phyloP scores from a whole-genome alignment of 495 filamentous ascomycete species.

The Neurospora sp. region DNA sequence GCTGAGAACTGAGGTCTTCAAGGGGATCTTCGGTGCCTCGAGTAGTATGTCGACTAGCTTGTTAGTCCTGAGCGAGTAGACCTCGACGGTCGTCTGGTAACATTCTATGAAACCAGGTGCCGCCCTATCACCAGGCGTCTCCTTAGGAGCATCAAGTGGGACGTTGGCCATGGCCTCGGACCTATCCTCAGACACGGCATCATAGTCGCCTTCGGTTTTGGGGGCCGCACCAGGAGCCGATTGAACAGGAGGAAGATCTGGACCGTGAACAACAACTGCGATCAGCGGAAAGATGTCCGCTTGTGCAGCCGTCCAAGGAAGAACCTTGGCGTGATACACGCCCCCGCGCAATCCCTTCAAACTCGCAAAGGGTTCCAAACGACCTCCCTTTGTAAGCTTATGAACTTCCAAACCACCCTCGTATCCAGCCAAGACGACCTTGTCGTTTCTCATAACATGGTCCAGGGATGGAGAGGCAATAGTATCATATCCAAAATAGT shows the following conservation, averaged over 20 bases:
- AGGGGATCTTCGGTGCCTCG: constrained; percentile 37
- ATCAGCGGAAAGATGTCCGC: constrained; percentile 49
- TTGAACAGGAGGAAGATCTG: constrained; percentile 32
- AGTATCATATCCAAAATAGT: constrained; percentile 71
- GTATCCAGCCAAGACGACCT: constrained; percentile 64
- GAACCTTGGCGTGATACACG: constrained; percentile 70
- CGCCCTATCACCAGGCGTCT: constrained; percentile 5
- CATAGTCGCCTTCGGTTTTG: constrained; percentile 24
- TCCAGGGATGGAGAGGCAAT: constrained; percentile 42
- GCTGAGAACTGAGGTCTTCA: constrained; percentile 40
- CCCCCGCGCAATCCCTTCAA: constrained; percentile 67
- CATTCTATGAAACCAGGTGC: constrained; percentile 32
- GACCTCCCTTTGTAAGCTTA: constrained; percentile 53
- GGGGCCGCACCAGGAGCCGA: not conserved
- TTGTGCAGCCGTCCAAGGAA: constrained; percentile 40
- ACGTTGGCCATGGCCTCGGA: constrained; percentile 24
- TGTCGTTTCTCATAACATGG: constrained; percentile 43
- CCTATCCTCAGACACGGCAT: constrained; percentile 28
- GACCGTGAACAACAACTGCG: constrained; percentile 67
- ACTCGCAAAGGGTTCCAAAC: constrained; percentile 49
- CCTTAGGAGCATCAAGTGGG: constrained; percentile 16
- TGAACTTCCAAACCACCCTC: constrained; percentile 66
- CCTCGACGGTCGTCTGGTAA: constrained; percentile 77
- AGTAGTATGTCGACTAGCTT: constrained; percentile 59
- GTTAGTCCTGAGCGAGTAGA: constrained; percentile 67